These are phyloP conservation scores for Geotrichum reessii DNA, from an alignment of 1,139 yeast genomes.

Conservation along the genomic window DNA sequence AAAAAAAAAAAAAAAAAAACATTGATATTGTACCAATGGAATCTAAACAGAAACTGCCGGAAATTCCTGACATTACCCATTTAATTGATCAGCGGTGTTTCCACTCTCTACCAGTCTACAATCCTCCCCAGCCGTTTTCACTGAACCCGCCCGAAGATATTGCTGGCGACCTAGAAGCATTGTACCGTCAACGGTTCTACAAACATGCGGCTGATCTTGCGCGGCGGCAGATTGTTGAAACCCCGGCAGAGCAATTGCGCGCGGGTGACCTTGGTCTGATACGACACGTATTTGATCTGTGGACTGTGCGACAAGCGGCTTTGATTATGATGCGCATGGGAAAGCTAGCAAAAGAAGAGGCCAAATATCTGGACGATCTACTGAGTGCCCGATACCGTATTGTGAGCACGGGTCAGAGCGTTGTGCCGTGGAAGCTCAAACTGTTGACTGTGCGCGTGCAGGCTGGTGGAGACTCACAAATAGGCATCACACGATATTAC, in stretches of 20 bases:
- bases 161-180: slow-evolving; percentile 19
- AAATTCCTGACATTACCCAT: slow-evolving; percentile 19
- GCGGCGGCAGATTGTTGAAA: slow-evolving; percentile 19
- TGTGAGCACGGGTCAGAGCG: slow-evolving; percentile 24
- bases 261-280: slow-evolving; percentile 13
- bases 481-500: slow-evolving; percentile 28
- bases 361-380: slow-evolving; percentile 27
- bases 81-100: slow-evolving; percentile 25
- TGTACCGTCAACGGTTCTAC: slow-evolving; percentile 24
- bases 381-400: slow-evolving; percentile 25
- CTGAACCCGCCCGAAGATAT: slow-evolving; percentile 20
- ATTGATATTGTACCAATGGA: background rate
- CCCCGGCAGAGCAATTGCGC: slow-evolving; percentile 8
- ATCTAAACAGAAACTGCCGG: background rate
- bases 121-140: slow-evolving; percentile 25
- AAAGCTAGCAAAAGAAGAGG: slow-evolving; percentile 27
- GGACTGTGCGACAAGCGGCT: slow-evolving; percentile 26
- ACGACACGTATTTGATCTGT: slow-evolving; percentile 23
- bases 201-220: slow-evolving; percentile 27
- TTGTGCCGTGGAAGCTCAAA: slow-evolving; percentile 33
- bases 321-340: slow-evolving; percentile 24
- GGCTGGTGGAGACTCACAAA: slow-evolving; percentile 28
- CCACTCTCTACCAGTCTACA: slow-evolving; percentile 23
- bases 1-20: too few relatives aligned
- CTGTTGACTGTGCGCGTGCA: slow-evolving; percentile 27